Conservation (phyloP, 768 basidiomycete genomes). For the Tulasnella sp. region DNA sequence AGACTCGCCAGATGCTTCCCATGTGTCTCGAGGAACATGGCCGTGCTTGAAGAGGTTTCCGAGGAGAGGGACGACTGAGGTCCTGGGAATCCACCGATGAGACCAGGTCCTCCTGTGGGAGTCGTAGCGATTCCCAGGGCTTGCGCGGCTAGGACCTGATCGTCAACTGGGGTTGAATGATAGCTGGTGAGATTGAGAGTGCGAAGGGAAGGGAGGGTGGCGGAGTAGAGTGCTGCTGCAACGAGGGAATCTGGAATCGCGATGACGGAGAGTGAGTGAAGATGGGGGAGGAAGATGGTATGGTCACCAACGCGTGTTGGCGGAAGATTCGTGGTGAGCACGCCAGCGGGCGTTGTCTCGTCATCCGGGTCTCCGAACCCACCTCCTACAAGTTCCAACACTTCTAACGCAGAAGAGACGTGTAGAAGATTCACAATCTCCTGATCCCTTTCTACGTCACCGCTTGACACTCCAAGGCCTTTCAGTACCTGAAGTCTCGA, state of each 20-base stretch:
- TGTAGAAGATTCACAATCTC: slow-evolving; percentile 27
- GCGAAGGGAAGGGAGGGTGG: slow-evolving; percentile 49
- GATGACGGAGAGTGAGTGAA: slow-evolving; percentile 50
- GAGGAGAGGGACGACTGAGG: slow-evolving; percentile 24
- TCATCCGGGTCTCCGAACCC: slow-evolving; percentile 39
- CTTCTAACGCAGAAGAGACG: slow-evolving; percentile 45
- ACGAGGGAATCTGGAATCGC: slow-evolving; percentile 58
- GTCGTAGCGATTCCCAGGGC: slow-evolving; percentile 31
- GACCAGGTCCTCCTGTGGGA: background rate
- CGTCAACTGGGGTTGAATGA: slow-evolving; percentile 51
- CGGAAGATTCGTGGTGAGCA: background rate
- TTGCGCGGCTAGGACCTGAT: slow-evolving; percentile 29
- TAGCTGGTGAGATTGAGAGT: slow-evolving; percentile 65
- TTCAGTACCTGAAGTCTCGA: slow-evolving; percentile 8
- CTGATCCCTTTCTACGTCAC: slow-evolving; percentile 26
- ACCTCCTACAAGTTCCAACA: slow-evolving; percentile 50
- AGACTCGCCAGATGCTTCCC: slow-evolving; percentile 14
- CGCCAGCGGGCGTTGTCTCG: slow-evolving; percentile 33
- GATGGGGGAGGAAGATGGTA: slow-evolving; percentile 39
- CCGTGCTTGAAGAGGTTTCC: slow-evolving; percentile 19
- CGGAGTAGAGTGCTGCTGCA: slow-evolving; percentile 44
- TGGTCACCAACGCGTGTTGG: slow-evolving; percentile 8
- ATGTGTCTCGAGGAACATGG: slow-evolving; percentile 15
- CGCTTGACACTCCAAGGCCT: slow-evolving; percentile 11
- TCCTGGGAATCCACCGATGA: slow-evolving; percentile 12